These are phyloP conservation scores for Sanghuangporus sanghuang DNA, from an alignment of 1,284 basidiomycete species.

Conservation along the genomic window DNA sequence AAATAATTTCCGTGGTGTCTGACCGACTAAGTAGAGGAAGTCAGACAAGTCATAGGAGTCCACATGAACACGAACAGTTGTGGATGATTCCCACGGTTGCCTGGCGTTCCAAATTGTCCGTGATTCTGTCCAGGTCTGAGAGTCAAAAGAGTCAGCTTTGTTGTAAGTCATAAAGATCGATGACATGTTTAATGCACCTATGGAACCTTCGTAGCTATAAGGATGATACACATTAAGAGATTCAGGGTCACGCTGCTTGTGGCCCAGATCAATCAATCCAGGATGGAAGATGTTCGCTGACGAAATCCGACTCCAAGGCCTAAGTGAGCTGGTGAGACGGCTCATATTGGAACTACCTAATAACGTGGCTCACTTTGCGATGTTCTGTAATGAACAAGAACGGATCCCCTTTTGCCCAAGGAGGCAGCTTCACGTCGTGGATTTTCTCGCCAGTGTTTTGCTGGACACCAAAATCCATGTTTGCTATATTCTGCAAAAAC, in stretches of 20 bases:
- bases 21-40: slow-evolving; percentile 57
- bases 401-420: slow-evolving; percentile 87
- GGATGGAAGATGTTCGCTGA: slow-evolving; percentile 78
- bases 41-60: slow-evolving; percentile 1
- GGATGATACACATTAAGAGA: slow-evolving; percentile 91
- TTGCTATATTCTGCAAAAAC: slow-evolving; percentile 68
- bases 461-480: slow-evolving; percentile 81
- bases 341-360: slow-evolving; percentile 1
- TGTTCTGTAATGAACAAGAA: slow-evolving; percentile 81
- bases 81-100: slow-evolving; percentile 95
- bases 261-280: slow-evolving; percentile 96
- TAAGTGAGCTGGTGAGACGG: slow-evolving; percentile 25
- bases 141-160: neutral
- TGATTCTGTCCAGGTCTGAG: slow-evolving; percentile 78
- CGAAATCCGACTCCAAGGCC: slow-evolving; percentile 89
- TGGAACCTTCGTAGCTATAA: slow-evolving; percentile 89
- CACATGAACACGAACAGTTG: slow-evolving; percentile 57
- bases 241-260: slow-evolving; percentile 77
- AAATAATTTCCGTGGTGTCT: slow-evolving; percentile 90
- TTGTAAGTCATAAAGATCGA: neutral
- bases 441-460: slow-evolving; percentile 81
- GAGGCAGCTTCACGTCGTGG: slow-evolving; percentile 85
- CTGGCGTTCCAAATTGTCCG: slow-evolving; percentile 82
- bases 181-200: slow-evolving; percentile 43
- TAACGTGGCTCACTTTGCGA: slow-evolving; percentile 51